A percentile compares a stretch with the other conserved stretches of the same genome.
Conservation (phyloP, 148 eudicot species). For the Linanthus parryae region DNA sequence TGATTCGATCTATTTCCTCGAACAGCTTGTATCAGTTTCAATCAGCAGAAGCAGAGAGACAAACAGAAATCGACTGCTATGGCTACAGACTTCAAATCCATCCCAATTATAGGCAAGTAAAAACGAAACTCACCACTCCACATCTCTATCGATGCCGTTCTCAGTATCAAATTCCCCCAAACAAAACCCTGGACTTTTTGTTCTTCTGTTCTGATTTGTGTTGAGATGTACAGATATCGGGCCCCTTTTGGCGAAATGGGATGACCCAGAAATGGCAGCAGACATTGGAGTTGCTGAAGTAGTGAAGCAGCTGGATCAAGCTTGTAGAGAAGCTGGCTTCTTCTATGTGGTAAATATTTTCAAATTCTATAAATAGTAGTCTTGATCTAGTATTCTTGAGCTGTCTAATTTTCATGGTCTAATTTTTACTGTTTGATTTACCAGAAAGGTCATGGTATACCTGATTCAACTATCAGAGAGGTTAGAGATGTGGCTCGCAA, state of each 20-base stretch:
- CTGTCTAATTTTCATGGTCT: no score
- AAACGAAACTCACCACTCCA: no score
- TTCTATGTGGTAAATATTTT: conserved; percentile 66
- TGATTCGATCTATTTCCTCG: no score
- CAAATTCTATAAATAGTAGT: no score
- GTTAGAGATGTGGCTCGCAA: conserved; percentile 49
- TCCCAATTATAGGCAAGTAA: conserved; percentile 63
- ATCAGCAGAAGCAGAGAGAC: no score
- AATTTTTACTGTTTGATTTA: no score
- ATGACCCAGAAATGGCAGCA: conserved; percentile 49
- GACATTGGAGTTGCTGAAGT: conserved; percentile 57
- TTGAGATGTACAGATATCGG: conserved; percentile 45
- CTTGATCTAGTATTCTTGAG: no score
- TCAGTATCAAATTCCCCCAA: no score
- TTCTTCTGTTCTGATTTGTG: no score
- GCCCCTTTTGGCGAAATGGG: conserved; percentile 57
- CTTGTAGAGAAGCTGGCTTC: conserved; percentile 89
- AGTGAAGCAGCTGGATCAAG: conserved; percentile 56
- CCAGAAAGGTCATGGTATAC: conserved; percentile 93
- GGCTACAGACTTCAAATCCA: conserved; percentile 78
- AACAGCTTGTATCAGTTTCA: no score
- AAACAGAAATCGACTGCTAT: conserved; percentile 16
- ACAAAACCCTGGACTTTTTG: no score
- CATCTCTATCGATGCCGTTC: background rate
- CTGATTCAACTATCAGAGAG: conserved; percentile 57